phyloP scores from a whole-genome alignment of 768 basidiomycete genomes.

The Phlebiopsis flavidoalba region DNA sequence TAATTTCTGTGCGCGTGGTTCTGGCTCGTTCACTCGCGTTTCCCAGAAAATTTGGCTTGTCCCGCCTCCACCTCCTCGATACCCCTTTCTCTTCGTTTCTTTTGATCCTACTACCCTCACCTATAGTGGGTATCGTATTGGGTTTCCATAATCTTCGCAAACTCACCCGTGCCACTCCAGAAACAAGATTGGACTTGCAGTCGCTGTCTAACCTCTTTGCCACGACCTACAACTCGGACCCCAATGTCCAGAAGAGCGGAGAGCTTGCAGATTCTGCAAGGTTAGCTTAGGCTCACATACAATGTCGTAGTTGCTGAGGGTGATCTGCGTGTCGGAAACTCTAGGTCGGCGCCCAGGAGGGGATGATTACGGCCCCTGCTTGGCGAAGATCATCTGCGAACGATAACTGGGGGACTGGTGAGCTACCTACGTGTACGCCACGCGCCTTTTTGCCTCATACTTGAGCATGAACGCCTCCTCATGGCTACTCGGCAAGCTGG shows the following conservation, averaged over 20 bases:
- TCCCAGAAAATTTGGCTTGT: neutral
- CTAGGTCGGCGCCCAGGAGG: slow-evolving; percentile 70
- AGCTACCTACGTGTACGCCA: slow-evolving; percentile 60
- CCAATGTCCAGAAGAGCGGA: slow-evolving; percentile 79
- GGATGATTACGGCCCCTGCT: slow-evolving; percentile 76
- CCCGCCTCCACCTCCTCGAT: neutral
- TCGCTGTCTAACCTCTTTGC: slow-evolving; percentile 74
- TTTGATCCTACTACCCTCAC: neutral
- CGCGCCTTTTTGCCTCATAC: slow-evolving; percentile 27
- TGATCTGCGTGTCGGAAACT: neutral
- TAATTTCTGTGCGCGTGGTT: slow-evolving; percentile 3
- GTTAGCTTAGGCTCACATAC: slow-evolving; percentile 33
- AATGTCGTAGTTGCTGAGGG: slow-evolving; percentile 2
- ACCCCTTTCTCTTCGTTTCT: slow-evolving; percentile 5
- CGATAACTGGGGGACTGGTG: slow-evolving; percentile 69
- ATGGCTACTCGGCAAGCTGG: slow-evolving; percentile 83
- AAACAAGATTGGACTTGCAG: slow-evolving; percentile 60
- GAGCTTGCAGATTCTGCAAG: slow-evolving; percentile 88
- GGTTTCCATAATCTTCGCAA: neutral
- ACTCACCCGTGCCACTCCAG: neutral
- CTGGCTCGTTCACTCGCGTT: slow-evolving; percentile 4
- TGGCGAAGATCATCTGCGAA: slow-evolving; percentile 82
- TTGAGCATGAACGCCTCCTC: slow-evolving; percentile 12
- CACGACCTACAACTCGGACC: slow-evolving; percentile 76
- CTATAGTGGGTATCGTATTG: neutral